Base-by-base conservation (phyloP, 73 alveolate genomes). In the Paramecium caudatum region DNA sequence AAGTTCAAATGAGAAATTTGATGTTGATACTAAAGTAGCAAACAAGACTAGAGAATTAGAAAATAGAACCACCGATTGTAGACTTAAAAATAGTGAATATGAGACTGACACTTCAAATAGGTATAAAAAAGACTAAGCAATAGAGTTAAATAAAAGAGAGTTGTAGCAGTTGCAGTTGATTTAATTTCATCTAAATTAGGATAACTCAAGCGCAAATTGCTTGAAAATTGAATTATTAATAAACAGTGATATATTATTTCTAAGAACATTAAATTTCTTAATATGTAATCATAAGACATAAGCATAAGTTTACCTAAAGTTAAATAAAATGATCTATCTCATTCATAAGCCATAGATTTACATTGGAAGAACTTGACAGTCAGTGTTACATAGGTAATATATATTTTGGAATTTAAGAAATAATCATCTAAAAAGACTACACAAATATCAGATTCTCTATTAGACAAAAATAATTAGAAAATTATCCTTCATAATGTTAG, bases 111-210 rank as follows among this genome's bases (percentile, higher is more conserved):
- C 62, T 39, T 19, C 17, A 8, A 41, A 37, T 21, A 74, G 88
- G 88, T 74, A 74, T 19, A 36, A 5, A 0, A 65, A 41, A 41
- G 15, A 3, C 36, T 8, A 39, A 12, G 19, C 9, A 55, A 21
- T 45, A 74, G 88, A 74, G 32, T 74, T 15, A 23, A 45, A 74
- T 74, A 74, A 23, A 74, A 74, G 32, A 74, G 47, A 45, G 68
- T 23, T 4, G 47, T 74, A 21, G 68, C 16, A 13, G 88, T 74
- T 0, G 88, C 88, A 19, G 88, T 74, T 74, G 88, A 74, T 74
- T 74, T 74, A 21, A 74, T 74, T 39, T 41, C 88, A 19, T 74
- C 88, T 13, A 74, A 74, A 74, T 74, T 74, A 45, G 88, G 88
- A 1, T 45, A 74, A 27, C 46, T 74, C 2, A 74, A 74, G 69